Percentiles rank a stretch among this genome's conserved stretches.
Evolutionary conservation across 2,329 filamentous ascomycete genomes (phyloP).

Genomic region (Trichoderma gracile): DNA sequence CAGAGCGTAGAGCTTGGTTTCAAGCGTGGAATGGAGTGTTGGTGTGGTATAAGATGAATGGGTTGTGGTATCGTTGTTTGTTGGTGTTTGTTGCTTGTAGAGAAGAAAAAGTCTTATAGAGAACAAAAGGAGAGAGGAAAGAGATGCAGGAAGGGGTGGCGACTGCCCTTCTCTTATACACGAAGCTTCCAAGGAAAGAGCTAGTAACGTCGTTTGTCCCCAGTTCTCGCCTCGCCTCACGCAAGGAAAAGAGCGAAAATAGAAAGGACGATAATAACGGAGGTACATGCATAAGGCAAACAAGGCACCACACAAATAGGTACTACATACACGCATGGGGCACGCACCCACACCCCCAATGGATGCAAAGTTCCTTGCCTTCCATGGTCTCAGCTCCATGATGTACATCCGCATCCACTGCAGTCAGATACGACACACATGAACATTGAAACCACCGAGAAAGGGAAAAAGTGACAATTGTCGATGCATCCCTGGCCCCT

Average conservation of each 20-base stretch:
- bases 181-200: neutral
- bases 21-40: neutral
- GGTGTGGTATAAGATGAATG: neutral
- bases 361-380: neutral
- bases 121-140: neutral
- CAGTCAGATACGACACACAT: neutral
- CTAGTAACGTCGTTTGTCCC: neutral
- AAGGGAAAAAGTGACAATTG: neutral
- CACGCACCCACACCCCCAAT: neutral
- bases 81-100: neutral
- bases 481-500: neutral
- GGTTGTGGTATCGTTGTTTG: neutral
- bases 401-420: neutral
- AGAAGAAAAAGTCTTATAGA: neutral
- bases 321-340: neutral
- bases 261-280: no score
- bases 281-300: neutral
- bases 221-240: neutral
- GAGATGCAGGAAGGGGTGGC: neutral
- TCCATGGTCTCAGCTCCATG: neutral
- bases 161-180: slow-evolving; percentile 18
- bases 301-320: neutral
- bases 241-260: neutral
- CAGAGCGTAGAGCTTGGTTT: neutral
- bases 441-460: neutral